A percentile compares a stretch with the other conserved stretches of the same genome.
Evolutionary conservation across 2,329 filamentous ascomycete species (phyloP).

Genomic region (Shiraia sp.): DNA sequence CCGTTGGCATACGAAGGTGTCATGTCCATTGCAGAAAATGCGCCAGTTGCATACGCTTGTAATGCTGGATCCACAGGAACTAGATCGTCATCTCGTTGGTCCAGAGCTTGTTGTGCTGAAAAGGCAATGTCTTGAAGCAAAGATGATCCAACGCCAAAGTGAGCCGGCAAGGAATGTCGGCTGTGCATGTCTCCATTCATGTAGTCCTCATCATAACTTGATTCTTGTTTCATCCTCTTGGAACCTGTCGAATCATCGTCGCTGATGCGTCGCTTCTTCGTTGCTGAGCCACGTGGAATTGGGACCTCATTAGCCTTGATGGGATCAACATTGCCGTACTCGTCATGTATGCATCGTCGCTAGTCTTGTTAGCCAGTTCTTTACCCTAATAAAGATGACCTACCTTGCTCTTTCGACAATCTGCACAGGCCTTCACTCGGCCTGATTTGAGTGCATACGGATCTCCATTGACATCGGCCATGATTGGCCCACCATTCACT

Average conservation of each 20-base stretch:
- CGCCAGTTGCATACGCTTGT: constrained; percentile 24
- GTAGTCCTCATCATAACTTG: constrained; percentile 26
- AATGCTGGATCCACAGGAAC: constrained; percentile 37
- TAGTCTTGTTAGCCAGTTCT: constrained; percentile 40
- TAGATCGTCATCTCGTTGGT: constrained; percentile 24
- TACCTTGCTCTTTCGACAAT: constrained; percentile 71
- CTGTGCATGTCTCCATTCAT: constrained; percentile 26
- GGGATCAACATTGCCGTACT: constrained; percentile 66
- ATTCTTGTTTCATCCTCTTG: constrained; percentile 37
- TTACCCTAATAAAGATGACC: no score
- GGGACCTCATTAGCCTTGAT: constrained; percentile 65
- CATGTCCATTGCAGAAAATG: constrained; percentile 18
- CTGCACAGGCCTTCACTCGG: constrained; percentile 66
- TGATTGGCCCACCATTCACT: constrained; percentile 35
- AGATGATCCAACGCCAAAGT: constrained; percentile 22
- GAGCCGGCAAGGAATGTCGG: constrained; percentile 28
- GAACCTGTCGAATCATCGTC: constrained; percentile 28
- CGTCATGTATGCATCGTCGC: constrained; percentile 70
- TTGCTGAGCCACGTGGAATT: constrained; percentile 61
- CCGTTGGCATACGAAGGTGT: constrained; percentile 19
- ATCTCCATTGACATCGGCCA: constrained; percentile 41
- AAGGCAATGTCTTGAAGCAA: constrained; percentile 33
- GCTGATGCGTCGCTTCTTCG: constrained; percentile 56
- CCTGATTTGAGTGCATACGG: constrained; percentile 58
- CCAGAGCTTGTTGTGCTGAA: constrained; percentile 33